Conservation (phyloP, 495 filamentous ascomycete genomes). For the Neurospora sp. region DNA sequence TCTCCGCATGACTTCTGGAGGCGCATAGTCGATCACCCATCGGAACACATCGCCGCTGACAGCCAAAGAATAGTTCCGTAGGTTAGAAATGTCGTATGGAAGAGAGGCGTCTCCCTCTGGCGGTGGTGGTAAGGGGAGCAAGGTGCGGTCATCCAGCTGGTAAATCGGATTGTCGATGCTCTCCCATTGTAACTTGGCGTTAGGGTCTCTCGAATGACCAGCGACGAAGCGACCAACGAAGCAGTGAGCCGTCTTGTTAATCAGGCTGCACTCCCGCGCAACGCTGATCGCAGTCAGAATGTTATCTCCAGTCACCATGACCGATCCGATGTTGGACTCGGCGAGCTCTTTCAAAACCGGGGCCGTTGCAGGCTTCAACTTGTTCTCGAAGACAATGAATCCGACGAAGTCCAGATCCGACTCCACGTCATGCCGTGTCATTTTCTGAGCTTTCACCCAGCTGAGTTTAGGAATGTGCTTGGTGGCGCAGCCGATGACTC, state of each 20-base stretch:
- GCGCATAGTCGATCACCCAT: slow-evolving; percentile 88
- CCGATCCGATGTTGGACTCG: slow-evolving; percentile 72
- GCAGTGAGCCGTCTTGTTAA: slow-evolving; percentile 71
- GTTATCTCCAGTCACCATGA: slow-evolving; percentile 99
- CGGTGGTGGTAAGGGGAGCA: slow-evolving; percentile 64
- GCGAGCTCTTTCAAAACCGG: slow-evolving; percentile 73
- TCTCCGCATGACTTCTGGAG: slow-evolving; percentile 62
- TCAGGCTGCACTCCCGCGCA: slow-evolving; percentile 80
- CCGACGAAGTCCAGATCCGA: slow-evolving; percentile 75
- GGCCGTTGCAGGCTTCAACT: slow-evolving; percentile 77
- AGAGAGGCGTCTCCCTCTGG: slow-evolving; percentile 67
- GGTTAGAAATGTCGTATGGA: slow-evolving; percentile 69
- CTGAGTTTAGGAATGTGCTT: slow-evolving; percentile 77
- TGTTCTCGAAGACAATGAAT: slow-evolving; percentile 99
- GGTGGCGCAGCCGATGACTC: slow-evolving; percentile 94
- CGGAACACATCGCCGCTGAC: slow-evolving; percentile 90
- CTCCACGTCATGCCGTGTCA: slow-evolving; percentile 79
- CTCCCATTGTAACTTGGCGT: slow-evolving; percentile 73
- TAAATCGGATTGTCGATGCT: slow-evolving; percentile 77
- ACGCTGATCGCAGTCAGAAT: slow-evolving; percentile 97
- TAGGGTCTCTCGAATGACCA: slow-evolving; percentile 58
- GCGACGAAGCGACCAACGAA: slow-evolving; percentile 85
- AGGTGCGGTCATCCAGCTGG: slow-evolving; percentile 63
- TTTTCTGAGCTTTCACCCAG: slow-evolving; percentile 90
- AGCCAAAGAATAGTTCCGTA: slow-evolving; percentile 77